A percentile compares a stretch with the other conserved stretches of the same genome.
Conservation (phyloP, 23 red algal genomes). For the Pyropia haitanensis region DNA sequence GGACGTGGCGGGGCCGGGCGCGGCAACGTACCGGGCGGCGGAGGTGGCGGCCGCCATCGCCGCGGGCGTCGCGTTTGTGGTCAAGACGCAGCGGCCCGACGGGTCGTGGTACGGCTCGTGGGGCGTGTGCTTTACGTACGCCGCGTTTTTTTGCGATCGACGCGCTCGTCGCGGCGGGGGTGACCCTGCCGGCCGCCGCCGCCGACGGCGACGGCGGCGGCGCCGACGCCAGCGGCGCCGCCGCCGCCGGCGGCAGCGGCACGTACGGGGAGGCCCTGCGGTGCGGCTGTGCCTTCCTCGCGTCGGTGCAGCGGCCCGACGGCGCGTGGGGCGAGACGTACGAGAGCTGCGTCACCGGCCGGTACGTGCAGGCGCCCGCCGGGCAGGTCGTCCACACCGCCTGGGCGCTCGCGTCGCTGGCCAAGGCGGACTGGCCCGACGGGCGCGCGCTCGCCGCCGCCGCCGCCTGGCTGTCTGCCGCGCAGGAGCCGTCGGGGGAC, state of each 20-base stretch:
- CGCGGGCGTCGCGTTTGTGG: slow-evolving; percentile 49
- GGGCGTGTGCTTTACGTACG: slow-evolving; percentile 98
- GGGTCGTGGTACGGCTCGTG: slow-evolving; percentile 98
- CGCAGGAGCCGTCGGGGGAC: slow-evolving; percentile 62
- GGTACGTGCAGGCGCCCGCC: slow-evolving; percentile 48
- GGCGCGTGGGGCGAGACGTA: slow-evolving; percentile 92
- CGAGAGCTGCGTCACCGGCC: slow-evolving; percentile 48
- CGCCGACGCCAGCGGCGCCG: slow-evolving; percentile 55
- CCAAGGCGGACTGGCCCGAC: slow-evolving; percentile 57
- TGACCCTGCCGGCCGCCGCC: slow-evolving; percentile 30
- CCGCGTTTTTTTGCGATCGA: slow-evolving; percentile 92
- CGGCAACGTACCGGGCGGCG: slow-evolving; percentile 23
- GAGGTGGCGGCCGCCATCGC: slow-evolving; percentile 55
- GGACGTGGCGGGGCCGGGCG: no score
- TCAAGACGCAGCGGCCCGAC: slow-evolving; percentile 62
- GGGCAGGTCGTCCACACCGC: slow-evolving; percentile 88
- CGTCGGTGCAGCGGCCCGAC: slow-evolving; percentile 63
- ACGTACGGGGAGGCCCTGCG: slow-evolving; percentile 37
- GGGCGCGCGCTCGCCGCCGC: slow-evolving; percentile 31
- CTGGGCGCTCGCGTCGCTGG: slow-evolving; percentile 68
- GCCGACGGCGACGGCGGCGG: slow-evolving; percentile 62
- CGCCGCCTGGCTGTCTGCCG: slow-evolving; percentile 43
- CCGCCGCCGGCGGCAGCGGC: slow-evolving; percentile 69
- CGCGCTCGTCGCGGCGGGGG: slow-evolving; percentile 66
- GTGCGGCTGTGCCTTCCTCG: slow-evolving; percentile 73